These are phyloP conservation scores for Crotalaria pallida DNA, from an alignment of 306 rosid species.

Conservation along the genomic window DNA sequence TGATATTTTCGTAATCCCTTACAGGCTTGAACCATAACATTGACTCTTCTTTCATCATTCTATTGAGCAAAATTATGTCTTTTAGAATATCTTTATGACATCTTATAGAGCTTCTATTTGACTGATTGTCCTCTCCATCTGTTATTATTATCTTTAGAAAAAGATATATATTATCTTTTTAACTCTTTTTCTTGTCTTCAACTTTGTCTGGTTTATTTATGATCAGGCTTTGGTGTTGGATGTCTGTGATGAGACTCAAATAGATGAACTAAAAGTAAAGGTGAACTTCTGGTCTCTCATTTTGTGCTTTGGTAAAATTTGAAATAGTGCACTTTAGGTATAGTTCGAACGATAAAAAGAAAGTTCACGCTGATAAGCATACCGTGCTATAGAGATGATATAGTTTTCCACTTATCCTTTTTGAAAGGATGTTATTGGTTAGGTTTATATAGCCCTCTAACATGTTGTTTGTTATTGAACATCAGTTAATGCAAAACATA, in stretches of 20 bases:
- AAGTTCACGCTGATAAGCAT: not conserved
- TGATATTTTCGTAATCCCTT: not conserved
- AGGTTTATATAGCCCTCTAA: not conserved
- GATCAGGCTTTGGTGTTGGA: constrained; percentile 67
- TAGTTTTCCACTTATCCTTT: not conserved
- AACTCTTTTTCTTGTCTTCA: constrained; percentile 22
- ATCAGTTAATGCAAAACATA: not conserved
- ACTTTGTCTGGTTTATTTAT: constrained; percentile 8
- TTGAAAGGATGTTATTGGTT: not conserved
- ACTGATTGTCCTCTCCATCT: not conserved
- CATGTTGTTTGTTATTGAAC: not conserved
- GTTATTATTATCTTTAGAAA: no score
- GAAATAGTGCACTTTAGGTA: not conserved
- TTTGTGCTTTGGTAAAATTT: not conserved
- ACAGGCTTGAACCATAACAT: not conserved
- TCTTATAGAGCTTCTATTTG: not conserved
- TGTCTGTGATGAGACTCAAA: constrained; percentile 77
- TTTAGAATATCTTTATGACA: constrained; percentile 1
- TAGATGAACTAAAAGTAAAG: constrained; percentile 80
- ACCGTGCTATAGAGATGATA: not conserved
- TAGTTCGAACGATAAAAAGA: not conserved
- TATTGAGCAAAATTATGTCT: not conserved
- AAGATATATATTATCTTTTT: no score
- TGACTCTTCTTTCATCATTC: constrained; percentile 9
- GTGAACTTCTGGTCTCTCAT: constrained; percentile 32